Conservation (phyloP, 768 basidiomycete genomes). For the Leucogyrophana mollusca region DNA sequence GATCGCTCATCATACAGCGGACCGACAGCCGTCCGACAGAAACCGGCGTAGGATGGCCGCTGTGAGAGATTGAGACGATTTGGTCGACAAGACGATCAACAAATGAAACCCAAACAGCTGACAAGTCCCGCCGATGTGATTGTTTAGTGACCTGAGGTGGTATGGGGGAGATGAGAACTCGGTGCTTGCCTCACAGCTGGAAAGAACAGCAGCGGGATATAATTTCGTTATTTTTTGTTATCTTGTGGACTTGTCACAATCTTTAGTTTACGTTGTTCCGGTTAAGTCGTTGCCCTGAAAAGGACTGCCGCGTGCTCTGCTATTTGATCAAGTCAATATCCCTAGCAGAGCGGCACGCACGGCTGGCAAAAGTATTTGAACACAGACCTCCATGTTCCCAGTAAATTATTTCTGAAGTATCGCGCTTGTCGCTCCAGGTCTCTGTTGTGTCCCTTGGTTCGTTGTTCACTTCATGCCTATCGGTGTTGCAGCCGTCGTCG, state of each 20-base stretch:
- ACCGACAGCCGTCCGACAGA: neutral
- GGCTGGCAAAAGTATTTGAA: conserved; percentile 29
- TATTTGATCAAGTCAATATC: conserved; percentile 23
- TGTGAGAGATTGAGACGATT: conserved; percentile 20
- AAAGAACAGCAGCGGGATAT: conserved; percentile 4
- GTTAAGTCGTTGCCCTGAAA: conserved; percentile 23
- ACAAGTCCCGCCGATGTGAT: conserved; percentile 21
- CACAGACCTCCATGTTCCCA: conserved; percentile 24
- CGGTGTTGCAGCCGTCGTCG: conserved; percentile 21
- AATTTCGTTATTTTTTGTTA: conserved; percentile 13
- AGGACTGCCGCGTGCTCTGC: conserved; percentile 23
- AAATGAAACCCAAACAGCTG: conserved; percentile 30
- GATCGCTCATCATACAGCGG: too few species aligned
- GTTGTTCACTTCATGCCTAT: conserved; percentile 25
- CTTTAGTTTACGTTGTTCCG: conserved; percentile 5
- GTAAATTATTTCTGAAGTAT: conserved; percentile 26
- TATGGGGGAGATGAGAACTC: conserved; percentile 5
- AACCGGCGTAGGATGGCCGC: conserved; percentile 23
- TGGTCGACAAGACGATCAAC: conserved; percentile 23
- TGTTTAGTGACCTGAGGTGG: conserved; percentile 11
- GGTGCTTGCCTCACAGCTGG: conserved; percentile 14
- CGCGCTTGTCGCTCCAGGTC: conserved; percentile 9
- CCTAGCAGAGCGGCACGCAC: conserved; percentile 23
- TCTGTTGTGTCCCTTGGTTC: conserved; percentile 3
- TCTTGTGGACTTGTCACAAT: conserved; percentile 5